Base-by-base conservation (phyloP, 1,284 basidiomycete genomes). In the Sphaerobolus stellatus region DNA sequence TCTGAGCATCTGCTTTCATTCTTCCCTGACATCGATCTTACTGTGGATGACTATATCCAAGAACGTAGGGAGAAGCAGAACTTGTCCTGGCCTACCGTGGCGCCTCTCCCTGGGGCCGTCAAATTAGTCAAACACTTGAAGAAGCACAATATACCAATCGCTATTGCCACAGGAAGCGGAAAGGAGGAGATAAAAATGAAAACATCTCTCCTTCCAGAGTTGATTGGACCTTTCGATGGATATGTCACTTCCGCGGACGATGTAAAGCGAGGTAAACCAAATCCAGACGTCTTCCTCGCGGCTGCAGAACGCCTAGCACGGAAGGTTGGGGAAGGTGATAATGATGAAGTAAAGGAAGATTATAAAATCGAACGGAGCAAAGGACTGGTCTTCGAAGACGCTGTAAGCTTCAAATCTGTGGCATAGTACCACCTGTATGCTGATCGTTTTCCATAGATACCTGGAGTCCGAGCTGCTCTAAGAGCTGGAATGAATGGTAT, bases 351-450 rank as follows among this genome's bases (percentile, higher is more conserved):
- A 22, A 69, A 61, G 7, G 71, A 71, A n/a, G 69, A 63, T 45
- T 74, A 84, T 60, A 56, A 59, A 50, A 62, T 57, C 47, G 82
- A 83, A 64, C 73, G 89, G 40, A 64, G 68, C 36, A 81, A 75
- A 58, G 88, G 86, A 1, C 71, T 92, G 1, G 82, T 92, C 2
- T 87, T 92, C 59, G 89, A 92, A 69, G 89, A 92, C 66, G 82
- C 82, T 24, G 52, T 54, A 49, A 24, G 25, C 33, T 36, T 5
- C 29, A n/a, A 5, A 20, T 14, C 48, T 38, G 13, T 47, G 24
- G 8, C 18, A 36, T 36, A 36, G 18, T 36, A 11, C 11, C 11
- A 36, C 18, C 33, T 36, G 11, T 11, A 36, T 18, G 33, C 18
- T 11, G 33, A 36, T 18, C n/a, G n/a, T n/a, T n/a, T n/a, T n/a